These are phyloP conservation scores for Rhinocladiella similis DNA, from an alignment of 2,329 filamentous ascomycete genomes.

Conservation along the genomic window DNA sequence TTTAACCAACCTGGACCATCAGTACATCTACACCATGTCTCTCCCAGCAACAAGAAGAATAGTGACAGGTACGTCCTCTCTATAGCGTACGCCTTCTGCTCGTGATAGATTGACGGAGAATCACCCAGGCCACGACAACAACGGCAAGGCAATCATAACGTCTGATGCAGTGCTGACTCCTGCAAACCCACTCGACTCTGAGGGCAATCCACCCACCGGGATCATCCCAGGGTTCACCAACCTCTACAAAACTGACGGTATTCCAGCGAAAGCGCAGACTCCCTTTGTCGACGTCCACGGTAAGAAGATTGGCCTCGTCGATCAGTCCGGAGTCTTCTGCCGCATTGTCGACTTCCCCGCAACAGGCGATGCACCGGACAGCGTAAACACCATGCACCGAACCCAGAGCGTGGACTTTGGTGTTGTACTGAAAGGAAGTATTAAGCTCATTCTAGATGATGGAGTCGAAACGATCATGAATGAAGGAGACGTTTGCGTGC, in stretches of 20 bases:
- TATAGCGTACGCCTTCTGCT: neutral
- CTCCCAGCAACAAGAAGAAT: slow-evolving; percentile 18
- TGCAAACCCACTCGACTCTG: slow-evolving; percentile 30
- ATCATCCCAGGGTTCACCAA: slow-evolving; percentile 31
- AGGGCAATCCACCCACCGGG: slow-evolving; percentile 24
- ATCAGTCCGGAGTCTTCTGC: slow-evolving; percentile 25
- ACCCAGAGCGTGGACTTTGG: slow-evolving; percentile 34
- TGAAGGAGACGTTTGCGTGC: slow-evolving; percentile 34
- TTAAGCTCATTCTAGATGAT: slow-evolving; percentile 34
- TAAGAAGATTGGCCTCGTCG: slow-evolving; percentile 28
- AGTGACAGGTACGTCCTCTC: slow-evolving; percentile 15
- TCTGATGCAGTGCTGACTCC: slow-evolving; percentile 31
- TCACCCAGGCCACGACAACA: slow-evolving; percentile 28
- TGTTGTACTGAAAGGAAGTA: slow-evolving; percentile 33
- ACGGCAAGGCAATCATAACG: slow-evolving; percentile 33
- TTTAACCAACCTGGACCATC: no score
- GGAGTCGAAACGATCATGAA: slow-evolving; percentile 31
- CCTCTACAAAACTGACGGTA: slow-evolving; percentile 29
- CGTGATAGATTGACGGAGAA: neutral
- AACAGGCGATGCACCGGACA: slow-evolving; percentile 11
- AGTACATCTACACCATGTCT: slow-evolving; percentile 11
- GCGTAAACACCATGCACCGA: slow-evolving; percentile 27
- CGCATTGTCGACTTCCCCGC: slow-evolving; percentile 33
- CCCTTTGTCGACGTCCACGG: slow-evolving; percentile 32
- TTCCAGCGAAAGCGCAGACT: slow-evolving; percentile 28